A percentile compares a stretch with the other conserved stretches of the same genome.
Conservation (phyloP, 257 asterid species). For the Jasminum sambac region DNA sequence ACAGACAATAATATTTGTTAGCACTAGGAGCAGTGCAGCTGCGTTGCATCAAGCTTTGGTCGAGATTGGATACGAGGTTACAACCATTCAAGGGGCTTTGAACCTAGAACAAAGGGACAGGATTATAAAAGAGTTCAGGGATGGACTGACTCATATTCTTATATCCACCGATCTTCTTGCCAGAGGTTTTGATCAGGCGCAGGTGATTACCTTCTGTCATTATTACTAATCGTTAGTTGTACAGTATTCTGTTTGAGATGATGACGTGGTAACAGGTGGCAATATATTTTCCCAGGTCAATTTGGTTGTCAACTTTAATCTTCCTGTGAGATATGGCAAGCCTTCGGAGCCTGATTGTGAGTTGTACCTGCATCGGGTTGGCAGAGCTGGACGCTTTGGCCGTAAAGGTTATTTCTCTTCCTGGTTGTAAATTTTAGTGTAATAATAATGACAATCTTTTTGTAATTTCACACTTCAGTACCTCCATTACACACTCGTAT, state of each 20-base stretch:
- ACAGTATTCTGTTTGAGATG: too few species aligned
- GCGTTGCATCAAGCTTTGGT: conserved; percentile 59
- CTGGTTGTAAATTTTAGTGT: neutral
- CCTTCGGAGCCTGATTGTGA: conserved; percentile 79
- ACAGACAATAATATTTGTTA: conserved; percentile 81
- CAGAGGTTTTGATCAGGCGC: conserved; percentile 91
- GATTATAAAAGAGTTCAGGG: conserved; percentile 79
- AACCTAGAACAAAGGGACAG: conserved; percentile 66
- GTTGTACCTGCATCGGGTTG: conserved; percentile 91
- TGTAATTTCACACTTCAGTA: too few species aligned
- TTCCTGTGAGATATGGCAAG: conserved; percentile 48
- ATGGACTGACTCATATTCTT: conserved; percentile 87
- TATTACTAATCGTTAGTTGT: neutral
- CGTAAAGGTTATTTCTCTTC: conserved; percentile 66
- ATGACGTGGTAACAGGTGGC: conserved; percentile 1
- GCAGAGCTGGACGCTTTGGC: conserved; percentile 99
- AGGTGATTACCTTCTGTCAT: conserved; percentile 41
- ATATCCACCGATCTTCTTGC: conserved; percentile 93
- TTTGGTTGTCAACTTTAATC: conserved; percentile 87
- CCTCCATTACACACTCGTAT: too few species aligned
- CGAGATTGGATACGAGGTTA: conserved; percentile 73
- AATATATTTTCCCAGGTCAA: conserved; percentile 59
- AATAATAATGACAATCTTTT: too few species aligned
- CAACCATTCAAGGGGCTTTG: conserved; percentile 88
- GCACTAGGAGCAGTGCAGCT: conserved; percentile 49